Percentiles rank a stretch among this genome's conserved stretches.
Conservation (phyloP, 768 basidiomycete genomes). For the Serendipita vermifera region DNA sequence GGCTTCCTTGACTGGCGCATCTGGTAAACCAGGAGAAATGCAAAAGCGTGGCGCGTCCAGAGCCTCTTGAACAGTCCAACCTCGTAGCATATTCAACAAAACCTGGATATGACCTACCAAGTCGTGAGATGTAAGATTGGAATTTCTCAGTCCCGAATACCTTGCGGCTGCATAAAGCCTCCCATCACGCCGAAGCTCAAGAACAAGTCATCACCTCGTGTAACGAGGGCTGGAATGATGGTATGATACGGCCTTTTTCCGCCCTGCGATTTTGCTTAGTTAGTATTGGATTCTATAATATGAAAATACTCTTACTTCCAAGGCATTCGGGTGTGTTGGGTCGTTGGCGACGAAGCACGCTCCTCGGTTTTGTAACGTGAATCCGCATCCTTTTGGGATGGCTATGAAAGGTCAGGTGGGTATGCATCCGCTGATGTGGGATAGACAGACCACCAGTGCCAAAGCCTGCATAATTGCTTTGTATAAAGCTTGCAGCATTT, state of each 20-base stretch:
- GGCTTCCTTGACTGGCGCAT: constrained; percentile 34
- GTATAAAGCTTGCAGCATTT: constrained; percentile 80
- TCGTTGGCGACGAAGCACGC: constrained; percentile 66
- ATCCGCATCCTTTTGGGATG: constrained; percentile 87
- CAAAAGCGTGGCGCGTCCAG: constrained; percentile 94
- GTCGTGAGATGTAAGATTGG: constrained; percentile 26
- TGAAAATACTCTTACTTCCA: constrained; percentile 38
- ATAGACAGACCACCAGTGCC: constrained; percentile 60
- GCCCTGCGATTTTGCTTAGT: constrained; percentile 30
- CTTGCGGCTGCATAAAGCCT: constrained; percentile 65
- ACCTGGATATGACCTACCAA: constrained; percentile 97
- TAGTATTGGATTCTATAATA: background rate
- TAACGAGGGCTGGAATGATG: constrained; percentile 83
- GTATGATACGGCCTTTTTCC: constrained; percentile 87
- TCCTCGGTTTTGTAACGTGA: constrained; percentile 92
- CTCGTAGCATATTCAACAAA: constrained; percentile 76
- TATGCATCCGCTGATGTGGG: background rate
- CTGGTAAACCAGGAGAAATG: constrained; percentile 73
- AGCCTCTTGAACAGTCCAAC: constrained; percentile 76
- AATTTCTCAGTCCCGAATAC: background rate
- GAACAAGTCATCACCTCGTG: constrained; percentile 67
- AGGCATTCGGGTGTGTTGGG: constrained; percentile 63
- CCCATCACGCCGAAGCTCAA: constrained; percentile 88
- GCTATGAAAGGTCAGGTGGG: constrained; percentile 32
- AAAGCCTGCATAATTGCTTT: constrained; percentile 82